A percentile compares a stretch with the other conserved stretches of the same genome.
Conservation (phyloP, 2,329 filamentous ascomycete species). For the Reticulascus tulasneorum region DNA sequence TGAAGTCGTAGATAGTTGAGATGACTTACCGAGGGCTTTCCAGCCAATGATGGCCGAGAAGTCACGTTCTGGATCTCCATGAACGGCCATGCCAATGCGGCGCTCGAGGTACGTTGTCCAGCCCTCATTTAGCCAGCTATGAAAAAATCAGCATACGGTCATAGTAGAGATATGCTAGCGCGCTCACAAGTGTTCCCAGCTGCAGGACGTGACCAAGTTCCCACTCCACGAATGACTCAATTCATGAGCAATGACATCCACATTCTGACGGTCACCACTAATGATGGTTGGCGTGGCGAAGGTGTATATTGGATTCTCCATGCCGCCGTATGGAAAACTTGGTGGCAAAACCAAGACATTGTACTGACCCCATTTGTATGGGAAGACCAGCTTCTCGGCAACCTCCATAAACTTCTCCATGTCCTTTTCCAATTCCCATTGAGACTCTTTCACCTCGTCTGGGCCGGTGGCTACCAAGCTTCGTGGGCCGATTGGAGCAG, state of each 20-base stretch:
- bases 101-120: constrained; percentile 97
- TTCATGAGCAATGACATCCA: constrained; percentile 94
- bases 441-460: constrained; percentile 76
- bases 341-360: constrained; percentile 88
- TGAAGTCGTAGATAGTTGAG: not conserved
- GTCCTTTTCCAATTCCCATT: constrained; percentile 88
- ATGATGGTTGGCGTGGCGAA: constrained; percentile 95
- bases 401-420: constrained; percentile 89
- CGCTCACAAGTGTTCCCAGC: constrained; percentile 74
- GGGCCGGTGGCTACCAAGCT: constrained; percentile 84
- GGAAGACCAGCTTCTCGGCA: constrained; percentile 76
- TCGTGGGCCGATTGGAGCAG: constrained; percentile 79
- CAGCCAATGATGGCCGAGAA: constrained; percentile 96
- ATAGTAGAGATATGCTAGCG: too few relatives aligned
- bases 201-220: constrained; percentile 74
- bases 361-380: constrained; percentile 92
- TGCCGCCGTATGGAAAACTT: constrained; percentile 84
- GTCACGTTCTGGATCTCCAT: constrained; percentile 81
- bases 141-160: not conserved
- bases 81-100: constrained; percentile 70
- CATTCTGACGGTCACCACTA: constrained; percentile 83
- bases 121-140: constrained; percentile 67
- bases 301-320: constrained; percentile 93
- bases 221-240: constrained; percentile 78
- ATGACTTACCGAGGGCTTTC: constrained; percentile 65